Evolutionary conservation across 768 basidiomycete genomes (phyloP).

Genomic region (Amanita pseudoporphyria): DNA sequence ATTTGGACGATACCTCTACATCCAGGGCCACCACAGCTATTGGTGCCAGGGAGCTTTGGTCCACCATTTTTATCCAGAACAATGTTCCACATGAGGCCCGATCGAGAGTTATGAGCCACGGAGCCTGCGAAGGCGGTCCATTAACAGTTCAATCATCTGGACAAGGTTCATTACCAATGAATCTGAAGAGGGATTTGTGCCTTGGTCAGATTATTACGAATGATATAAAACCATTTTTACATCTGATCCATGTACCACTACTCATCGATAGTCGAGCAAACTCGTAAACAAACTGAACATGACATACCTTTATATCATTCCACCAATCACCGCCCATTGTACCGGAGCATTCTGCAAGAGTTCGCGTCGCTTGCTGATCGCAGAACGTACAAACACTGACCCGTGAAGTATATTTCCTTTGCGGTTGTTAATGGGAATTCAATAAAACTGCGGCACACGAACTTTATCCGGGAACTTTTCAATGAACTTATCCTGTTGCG

Average conservation of each 20-base stretch:
- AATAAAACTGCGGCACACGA: neutral
- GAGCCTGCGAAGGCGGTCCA: constrained; percentile 16
- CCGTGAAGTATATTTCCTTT: constrained; percentile 38
- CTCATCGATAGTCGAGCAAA: neutral
- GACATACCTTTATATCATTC: constrained; percentile 60
- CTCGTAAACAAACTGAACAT: neutral
- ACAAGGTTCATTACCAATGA: constrained; percentile 13
- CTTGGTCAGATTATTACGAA: neutral
- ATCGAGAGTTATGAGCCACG: constrained; percentile 27
- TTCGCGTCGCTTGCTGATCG: neutral
- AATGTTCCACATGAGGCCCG: constrained; percentile 69
- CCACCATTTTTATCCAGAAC: constrained; percentile 52
- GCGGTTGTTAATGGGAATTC: neutral
- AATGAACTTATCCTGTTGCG: constrained; percentile 46
- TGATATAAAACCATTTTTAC: constrained; percentile 21
- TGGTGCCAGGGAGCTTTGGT: constrained; percentile 54
- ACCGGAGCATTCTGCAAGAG: constrained; percentile 47
- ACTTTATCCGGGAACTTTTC: constrained; percentile 47
- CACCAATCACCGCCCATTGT: constrained; percentile 66
- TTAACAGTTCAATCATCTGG: constrained; percentile 9
- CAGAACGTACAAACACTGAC: constrained; percentile 12
- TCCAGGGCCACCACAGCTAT: constrained; percentile 52
- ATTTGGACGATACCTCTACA: constrained; percentile 62
- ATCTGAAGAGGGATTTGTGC: constrained; percentile 8
- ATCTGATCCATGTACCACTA: constrained; percentile 67